Evolutionary conservation across 371 early-diverging fungal species (phyloP).

Genomic region (Rhizopus sp.): DNA sequence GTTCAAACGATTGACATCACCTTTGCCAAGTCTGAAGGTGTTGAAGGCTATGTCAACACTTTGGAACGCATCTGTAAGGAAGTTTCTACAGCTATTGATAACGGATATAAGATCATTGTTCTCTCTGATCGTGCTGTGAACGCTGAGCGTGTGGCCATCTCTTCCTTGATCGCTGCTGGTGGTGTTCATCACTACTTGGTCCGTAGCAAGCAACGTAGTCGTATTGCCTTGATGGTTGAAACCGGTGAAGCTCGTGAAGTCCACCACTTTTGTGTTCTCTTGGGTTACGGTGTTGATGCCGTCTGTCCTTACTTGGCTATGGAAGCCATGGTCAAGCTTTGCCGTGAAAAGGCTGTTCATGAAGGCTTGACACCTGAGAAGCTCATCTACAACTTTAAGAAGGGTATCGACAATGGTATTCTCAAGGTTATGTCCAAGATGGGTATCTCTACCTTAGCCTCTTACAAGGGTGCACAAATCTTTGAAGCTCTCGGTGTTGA

Average conservation of each 20-base stretch:
- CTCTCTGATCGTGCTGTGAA: conserved; percentile 78
- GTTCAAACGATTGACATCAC: conserved; percentile 88
- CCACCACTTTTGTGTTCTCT: conserved; percentile 93
- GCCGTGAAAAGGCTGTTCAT: conserved; percentile 77
- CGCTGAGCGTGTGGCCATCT: conserved; percentile 79
- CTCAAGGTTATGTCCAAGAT: conserved; percentile 98
- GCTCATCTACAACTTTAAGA: conserved; percentile 79
- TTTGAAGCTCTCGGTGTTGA: conserved; percentile 96
- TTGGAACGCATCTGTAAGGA: conserved; percentile 87
- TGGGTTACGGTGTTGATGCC: conserved; percentile 98
- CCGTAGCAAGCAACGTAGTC: conserved; percentile 82
- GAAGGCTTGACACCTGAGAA: conserved; percentile 49
- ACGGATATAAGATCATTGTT: conserved; percentile 79
- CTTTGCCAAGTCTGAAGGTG: conserved; percentile 74
- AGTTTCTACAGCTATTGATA: conserved; percentile 77
- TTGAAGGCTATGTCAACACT: conserved; percentile 72
- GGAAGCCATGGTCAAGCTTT: conserved; percentile 86
- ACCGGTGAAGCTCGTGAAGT: conserved; percentile 96
- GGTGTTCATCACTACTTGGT: conserved; percentile 95
- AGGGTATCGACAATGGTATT: conserved; percentile 91
- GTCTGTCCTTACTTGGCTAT: conserved; percentile 92
- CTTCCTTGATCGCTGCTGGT: conserved; percentile 88
- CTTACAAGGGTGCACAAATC: conserved; percentile 98
- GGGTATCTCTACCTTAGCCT: conserved; percentile 97
- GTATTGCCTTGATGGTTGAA: conserved; percentile 88